Evolutionary conservation across 352 stramenopile species (phyloP), one percentile per base, ranked within the genome.

Genomic region (Globisporangium emineosum): DNA sequence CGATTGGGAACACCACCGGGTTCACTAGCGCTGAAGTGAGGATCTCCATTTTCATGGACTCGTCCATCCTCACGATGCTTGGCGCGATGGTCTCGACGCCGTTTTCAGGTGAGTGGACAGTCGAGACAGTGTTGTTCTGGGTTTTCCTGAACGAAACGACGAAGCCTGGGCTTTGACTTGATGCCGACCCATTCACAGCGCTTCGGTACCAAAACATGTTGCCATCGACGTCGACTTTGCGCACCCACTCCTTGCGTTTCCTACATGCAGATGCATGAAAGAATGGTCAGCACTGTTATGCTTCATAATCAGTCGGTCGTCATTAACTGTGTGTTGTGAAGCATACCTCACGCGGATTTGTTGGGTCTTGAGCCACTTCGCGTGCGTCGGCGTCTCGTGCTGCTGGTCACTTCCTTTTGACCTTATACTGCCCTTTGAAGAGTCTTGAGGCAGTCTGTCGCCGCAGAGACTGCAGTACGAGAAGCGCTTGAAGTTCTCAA

Each of bases 401-500:
- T 37, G 15, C 51, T 60, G 27, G 5, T 57, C 70, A 13, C 64
- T 66, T 25, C 27, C 17, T 32, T 35, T 56, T 27, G 12, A 35
- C 13, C 21, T 7, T 17, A 9, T 51, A 9, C 27, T 17, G 15
- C 17, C 15, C 13, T 8, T 56, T 2, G 8, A 56, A 7, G 27
- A 6, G 50, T 40, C 50, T n/a, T 71, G 57, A 21, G 53, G 51
- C 23, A 89, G 67, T 32, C 81, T 81, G 40, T 88, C 78, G 32
- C 83, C 83, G 52, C 83, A 92, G 12, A 90, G 64, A 19, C 76
- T 77, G 62, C 83, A 92, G 65, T 87, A 73, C 29, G 75, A 67
- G 61, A 86, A 82, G 50, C 79, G 76, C 60, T 74, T 82, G 70
- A 92, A 92, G 71, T 92, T 92, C 52, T 90, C 83, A 62, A 92